Percentiles rank a stretch among this genome's conserved stretches.
These are phyloP conservation scores for Kuraishia ogatae DNA, from an alignment of 805 yeast species.

Conservation along the genomic window DNA sequence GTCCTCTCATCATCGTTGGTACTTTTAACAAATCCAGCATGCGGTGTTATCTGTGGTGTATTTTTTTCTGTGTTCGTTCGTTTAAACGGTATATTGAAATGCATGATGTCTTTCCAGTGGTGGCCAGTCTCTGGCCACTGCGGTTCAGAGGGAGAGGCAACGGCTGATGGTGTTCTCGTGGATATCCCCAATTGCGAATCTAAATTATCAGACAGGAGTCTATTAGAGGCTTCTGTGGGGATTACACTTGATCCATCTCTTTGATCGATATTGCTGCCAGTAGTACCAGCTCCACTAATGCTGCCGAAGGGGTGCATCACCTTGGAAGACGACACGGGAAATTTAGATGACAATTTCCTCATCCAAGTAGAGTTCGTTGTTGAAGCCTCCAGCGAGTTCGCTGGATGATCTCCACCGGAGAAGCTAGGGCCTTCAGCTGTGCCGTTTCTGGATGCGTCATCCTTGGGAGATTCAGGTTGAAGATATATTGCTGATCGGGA, in stretches of 20 bases:
- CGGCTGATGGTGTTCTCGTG: not conserved
- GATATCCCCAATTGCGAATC: not conserved
- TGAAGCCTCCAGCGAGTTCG: not conserved
- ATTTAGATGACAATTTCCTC: not conserved
- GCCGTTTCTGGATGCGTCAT: too few relatives aligned
- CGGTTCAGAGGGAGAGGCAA: not conserved
- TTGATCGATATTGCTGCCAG: not conserved
- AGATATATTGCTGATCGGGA: too few relatives aligned
- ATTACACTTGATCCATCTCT: not conserved
- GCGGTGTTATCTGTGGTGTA: not conserved
- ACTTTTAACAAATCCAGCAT: not conserved
- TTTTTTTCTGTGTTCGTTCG: not conserved
- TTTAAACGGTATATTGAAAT: not conserved
- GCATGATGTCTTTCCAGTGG: not conserved
- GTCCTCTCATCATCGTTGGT: slow-evolving; percentile 9
- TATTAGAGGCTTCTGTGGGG: not conserved
- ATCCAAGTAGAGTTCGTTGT: not conserved
- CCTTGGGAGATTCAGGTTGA: too few relatives aligned
- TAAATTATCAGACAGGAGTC: not conserved
- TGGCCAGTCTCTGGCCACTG: not conserved
- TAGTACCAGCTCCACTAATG: not conserved
- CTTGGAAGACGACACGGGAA: not conserved
- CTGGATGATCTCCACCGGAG: not conserved
- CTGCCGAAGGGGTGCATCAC: not conserved
- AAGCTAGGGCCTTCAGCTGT: too few relatives aligned